phyloP scores from a whole-genome alignment of 371 early-diverging fungal species.

The Mortierella sp. region DNA sequence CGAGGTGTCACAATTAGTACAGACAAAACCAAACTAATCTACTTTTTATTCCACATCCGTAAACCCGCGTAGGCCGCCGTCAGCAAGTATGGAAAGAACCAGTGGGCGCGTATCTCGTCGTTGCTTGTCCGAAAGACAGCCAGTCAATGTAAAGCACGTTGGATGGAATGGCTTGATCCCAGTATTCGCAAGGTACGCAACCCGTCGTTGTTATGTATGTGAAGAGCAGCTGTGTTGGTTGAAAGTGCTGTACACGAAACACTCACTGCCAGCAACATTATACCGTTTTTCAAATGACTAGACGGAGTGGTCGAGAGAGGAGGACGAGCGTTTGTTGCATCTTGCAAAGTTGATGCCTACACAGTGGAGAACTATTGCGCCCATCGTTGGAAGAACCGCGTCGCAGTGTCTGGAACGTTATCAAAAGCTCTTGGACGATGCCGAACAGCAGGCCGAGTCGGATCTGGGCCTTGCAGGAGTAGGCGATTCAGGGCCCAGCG shows the following conservation, averaged over 20 bases:
- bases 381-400: constrained; percentile 98
- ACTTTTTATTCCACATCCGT: background rate
- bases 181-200: constrained; percentile 91
- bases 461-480: constrained; percentile 79
- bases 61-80: constrained; percentile 79
- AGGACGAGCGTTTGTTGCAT: constrained; percentile 97
- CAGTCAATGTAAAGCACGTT: constrained; percentile 98
- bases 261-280: background rate
- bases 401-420: constrained; percentile 98
- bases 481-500: constrained; percentile 82
- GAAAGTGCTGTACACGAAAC: background rate
- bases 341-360: constrained; percentile 99
- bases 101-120: constrained; percentile 99
- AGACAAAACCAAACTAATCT: too few species aligned
- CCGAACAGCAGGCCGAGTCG: constrained; percentile 83
- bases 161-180: constrained; percentile 99
- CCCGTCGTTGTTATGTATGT: background rate
- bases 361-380: constrained; percentile 99
- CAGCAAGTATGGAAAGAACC: constrained; percentile 98
- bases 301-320: constrained; percentile 99
- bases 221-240: background rate
- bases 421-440: constrained; percentile 95
- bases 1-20: background rate
- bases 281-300: constrained; percentile 29
- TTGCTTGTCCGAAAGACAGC: constrained; percentile 95